Evolutionary conservation across 2,329 filamentous ascomycete genomes (phyloP).

Genomic region (Talaromyces sp.): DNA sequence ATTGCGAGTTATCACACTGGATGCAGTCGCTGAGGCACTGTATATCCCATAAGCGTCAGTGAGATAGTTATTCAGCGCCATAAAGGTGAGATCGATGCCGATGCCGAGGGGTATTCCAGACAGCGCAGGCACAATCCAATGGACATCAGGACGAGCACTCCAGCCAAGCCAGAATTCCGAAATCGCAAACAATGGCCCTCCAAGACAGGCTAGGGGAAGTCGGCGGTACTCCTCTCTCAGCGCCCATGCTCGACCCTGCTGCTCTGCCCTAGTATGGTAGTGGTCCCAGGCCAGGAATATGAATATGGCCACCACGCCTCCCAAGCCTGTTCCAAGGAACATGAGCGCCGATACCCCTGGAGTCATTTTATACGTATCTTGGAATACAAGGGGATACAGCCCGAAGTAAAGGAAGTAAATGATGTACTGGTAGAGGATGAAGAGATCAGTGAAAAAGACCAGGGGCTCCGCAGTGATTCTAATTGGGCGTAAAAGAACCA

Average conservation of each 20-base stretch:
- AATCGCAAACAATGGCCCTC: slow-evolving; percentile 45
- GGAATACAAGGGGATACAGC: slow-evolving; percentile 63
- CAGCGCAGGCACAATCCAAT: slow-evolving; percentile 53
- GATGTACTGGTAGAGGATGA: slow-evolving; percentile 61
- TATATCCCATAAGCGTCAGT: slow-evolving; percentile 63
- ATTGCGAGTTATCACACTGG: slow-evolving; percentile 45
- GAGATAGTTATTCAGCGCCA: slow-evolving; percentile 59
- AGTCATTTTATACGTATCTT: slow-evolving; percentile 21
- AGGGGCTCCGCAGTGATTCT: slow-evolving; percentile 68
- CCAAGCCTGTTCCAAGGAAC: slow-evolving; percentile 46
- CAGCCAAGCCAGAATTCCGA: slow-evolving; percentile 53
- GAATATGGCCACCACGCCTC: slow-evolving; percentile 50
- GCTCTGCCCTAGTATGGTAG: slow-evolving; percentile 47
- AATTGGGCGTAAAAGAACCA: slow-evolving; percentile 56
- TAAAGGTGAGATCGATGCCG: slow-evolving; percentile 59
- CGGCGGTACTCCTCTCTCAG: slow-evolving; percentile 54
- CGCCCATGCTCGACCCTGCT: slow-evolving; percentile 45
- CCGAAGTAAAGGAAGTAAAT: slow-evolving; percentile 67
- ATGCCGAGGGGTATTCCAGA: slow-evolving; percentile 57
- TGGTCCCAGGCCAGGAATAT: slow-evolving; percentile 60
- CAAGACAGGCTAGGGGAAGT: slow-evolving; percentile 57
- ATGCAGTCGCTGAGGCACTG: slow-evolving; percentile 53
- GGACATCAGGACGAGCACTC: slow-evolving; percentile 44
- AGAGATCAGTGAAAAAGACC: slow-evolving; percentile 60
- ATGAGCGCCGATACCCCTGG: slow-evolving; percentile 18